These are phyloP conservation scores for Eragrostis nindensis DNA, from an alignment of 176 grass and related monocot genomes.

Conservation along the genomic window DNA sequence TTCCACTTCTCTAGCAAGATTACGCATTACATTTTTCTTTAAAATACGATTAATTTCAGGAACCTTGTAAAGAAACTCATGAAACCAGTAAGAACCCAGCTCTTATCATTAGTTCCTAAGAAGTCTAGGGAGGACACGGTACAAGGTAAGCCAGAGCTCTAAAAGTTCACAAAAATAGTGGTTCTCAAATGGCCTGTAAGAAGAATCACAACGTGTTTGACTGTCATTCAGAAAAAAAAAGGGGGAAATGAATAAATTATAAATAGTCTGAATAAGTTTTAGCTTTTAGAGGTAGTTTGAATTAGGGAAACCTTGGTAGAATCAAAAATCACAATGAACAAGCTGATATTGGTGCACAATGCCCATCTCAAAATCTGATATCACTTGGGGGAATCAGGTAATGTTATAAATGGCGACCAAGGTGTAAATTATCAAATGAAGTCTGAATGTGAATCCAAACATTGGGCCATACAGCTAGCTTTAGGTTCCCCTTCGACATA, in stretches of 20 bases:
- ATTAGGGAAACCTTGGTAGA: background rate
- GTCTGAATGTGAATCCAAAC: background rate
- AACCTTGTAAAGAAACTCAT: background rate
- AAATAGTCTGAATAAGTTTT: background rate
- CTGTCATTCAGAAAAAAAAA: background rate
- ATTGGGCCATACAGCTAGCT: background rate
- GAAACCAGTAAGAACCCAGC: background rate
- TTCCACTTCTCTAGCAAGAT: background rate
- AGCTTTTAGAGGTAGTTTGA: conserved; percentile 9
- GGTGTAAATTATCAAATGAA: background rate
- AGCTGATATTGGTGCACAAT: background rate
- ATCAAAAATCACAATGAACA: background rate
- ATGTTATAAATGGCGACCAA: background rate
- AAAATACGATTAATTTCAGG: background rate
- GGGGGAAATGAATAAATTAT: background rate
- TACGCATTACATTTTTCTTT: background rate
- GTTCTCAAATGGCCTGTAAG: background rate
- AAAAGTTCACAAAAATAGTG: background rate
- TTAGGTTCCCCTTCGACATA: background rate
- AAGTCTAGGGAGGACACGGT: background rate
- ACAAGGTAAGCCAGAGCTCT: background rate
- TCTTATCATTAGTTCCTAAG: background rate
- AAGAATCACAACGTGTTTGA: background rate
- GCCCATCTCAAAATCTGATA: conserved; percentile 14
- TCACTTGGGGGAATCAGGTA: background rate